A percentile compares a stretch with the other conserved stretches of the same genome.
These are phyloP conservation scores for Hymenoscyphus occultus DNA, from an alignment of 2,329 filamentous ascomycete genomes.

Conservation along the genomic window DNA sequence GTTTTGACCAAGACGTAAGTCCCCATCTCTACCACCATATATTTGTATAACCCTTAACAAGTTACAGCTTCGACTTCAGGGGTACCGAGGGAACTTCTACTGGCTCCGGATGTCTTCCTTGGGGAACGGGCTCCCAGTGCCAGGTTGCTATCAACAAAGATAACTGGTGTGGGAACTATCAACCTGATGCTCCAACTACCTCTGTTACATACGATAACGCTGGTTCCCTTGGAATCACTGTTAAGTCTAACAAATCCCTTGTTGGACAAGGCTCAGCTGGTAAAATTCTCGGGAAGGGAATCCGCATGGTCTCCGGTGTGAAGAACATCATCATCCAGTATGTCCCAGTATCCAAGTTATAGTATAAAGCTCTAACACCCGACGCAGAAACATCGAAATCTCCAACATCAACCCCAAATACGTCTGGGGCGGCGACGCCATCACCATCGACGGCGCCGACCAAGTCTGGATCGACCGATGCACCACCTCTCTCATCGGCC, in stretches of 20 bases:
- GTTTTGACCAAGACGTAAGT: constrained; percentile 47
- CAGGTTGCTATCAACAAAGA: constrained; percentile 53
- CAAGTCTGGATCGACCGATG: constrained; percentile 39
- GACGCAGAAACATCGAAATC: constrained; percentile 46
- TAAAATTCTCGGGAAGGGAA: constrained; percentile 32
- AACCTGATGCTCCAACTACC: constrained; percentile 16
- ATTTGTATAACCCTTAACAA: background rate
- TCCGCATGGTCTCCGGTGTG: constrained; percentile 27
- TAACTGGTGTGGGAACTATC: constrained; percentile 39
- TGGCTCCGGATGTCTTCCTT: constrained; percentile 21
- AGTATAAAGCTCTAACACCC: background rate
- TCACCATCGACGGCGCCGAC: constrained; percentile 49
- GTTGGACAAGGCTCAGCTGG: constrained; percentile 29
- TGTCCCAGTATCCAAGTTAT: background rate
- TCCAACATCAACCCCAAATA: constrained; percentile 55
- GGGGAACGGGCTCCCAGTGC: constrained; percentile 40
- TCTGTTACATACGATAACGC: constrained; percentile 27
- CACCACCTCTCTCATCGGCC: constrained; percentile 38
- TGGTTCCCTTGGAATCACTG: constrained; percentile 26
- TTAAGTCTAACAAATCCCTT: constrained; percentile 31
- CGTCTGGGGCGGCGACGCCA: constrained; percentile 59
- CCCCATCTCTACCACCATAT: background rate
- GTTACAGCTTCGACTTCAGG: constrained; percentile 47
- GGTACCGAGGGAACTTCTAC: constrained; percentile 43
- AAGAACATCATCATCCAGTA: constrained; percentile 25